A percentile compares a stretch with the other conserved stretches of the same genome.
These are phyloP conservation scores for Thalassiosira livingstoniorum DNA, from an alignment of 352 stramenopile species.

Conservation along the genomic window DNA sequence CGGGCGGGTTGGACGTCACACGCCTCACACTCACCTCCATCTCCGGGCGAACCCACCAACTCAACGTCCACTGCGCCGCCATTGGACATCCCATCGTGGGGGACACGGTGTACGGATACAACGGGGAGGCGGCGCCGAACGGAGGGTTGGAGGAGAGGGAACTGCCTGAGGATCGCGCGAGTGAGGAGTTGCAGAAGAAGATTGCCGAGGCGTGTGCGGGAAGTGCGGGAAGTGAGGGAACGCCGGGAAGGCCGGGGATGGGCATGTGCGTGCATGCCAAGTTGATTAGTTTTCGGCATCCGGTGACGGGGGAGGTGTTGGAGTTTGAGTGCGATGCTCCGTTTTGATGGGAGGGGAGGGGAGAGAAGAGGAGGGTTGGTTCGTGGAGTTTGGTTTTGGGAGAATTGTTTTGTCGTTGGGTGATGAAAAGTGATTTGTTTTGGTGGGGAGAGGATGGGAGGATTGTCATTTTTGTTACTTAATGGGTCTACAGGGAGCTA, in stretches of 20 bases:
- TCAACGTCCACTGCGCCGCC: constrained; percentile 93
- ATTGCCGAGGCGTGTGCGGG: constrained; percentile 50
- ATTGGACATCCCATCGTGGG: constrained; percentile 93
- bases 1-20: constrained; percentile 76
- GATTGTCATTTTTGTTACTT: too few relatives aligned
- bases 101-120: constrained; percentile 89
- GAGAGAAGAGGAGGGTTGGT: too few relatives aligned
- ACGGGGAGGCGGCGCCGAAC: constrained; percentile 69
- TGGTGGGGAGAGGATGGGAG: constrained; percentile 4
- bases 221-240: too few relatives aligned
- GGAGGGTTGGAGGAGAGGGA: constrained; percentile 70
- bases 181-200: constrained; percentile 55
- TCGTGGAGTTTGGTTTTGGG: not conserved
- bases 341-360: too few relatives aligned
- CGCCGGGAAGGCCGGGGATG: too few relatives aligned
- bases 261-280: constrained; percentile 83
- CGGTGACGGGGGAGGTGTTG: constrained; percentile 70
- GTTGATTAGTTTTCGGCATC: constrained; percentile 79
- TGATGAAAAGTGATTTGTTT: constrained; percentile 12
- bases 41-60: constrained; percentile 91
- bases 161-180: constrained; percentile 57
- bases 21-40: constrained; percentile 78
- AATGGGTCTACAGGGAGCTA: too few relatives aligned
- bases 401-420: constrained; percentile 7
- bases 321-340: constrained; percentile 73